Percentiles rank a stretch among this genome's conserved stretches.
Evolutionary conservation across 2,329 filamentous ascomycete species (phyloP).

Genomic region (Karstenula rhodostoma): DNA sequence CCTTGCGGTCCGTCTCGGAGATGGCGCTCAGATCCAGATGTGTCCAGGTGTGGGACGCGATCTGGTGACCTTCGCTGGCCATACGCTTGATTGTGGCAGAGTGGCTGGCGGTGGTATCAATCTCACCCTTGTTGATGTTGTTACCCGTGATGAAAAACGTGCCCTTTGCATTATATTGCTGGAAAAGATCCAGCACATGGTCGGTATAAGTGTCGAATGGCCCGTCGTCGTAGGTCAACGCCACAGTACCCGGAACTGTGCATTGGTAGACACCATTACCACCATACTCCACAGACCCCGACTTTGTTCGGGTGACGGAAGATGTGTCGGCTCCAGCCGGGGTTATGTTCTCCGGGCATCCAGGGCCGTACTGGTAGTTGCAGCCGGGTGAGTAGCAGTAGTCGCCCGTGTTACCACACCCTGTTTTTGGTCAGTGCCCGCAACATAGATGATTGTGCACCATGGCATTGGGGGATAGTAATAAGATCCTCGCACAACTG

Average conservation of each 20-base stretch:
- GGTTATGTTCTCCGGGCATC: slow-evolving; percentile 66
- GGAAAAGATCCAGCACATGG: slow-evolving; percentile 68
- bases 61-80: slow-evolving; percentile 64
- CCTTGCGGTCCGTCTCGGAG: slow-evolving; percentile 52
- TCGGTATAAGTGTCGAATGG: slow-evolving; percentile 66
- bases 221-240: slow-evolving; percentile 73
- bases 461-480: neutral
- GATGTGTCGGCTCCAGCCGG: slow-evolving; percentile 65
- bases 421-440: slow-evolving; percentile 27
- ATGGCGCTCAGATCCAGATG: slow-evolving; percentile 60
- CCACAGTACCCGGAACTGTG: slow-evolving; percentile 63
- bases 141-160: slow-evolving; percentile 73
- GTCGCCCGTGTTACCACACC: slow-evolving; percentile 62
- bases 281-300: slow-evolving; percentile 65
- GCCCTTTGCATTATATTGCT: slow-evolving; percentile 67
- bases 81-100: slow-evolving; percentile 64
- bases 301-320: slow-evolving; percentile 59
- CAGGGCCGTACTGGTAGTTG: slow-evolving; percentile 67
- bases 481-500: neutral
- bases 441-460: neutral
- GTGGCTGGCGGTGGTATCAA: slow-evolving; percentile 60
- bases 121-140: slow-evolving; percentile 64
- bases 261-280: slow-evolving; percentile 65
- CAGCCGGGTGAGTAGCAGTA: slow-evolving; percentile 71
- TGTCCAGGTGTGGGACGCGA: slow-evolving; percentile 67